Evolutionary conservation across 352 stramenopile species (phyloP).

Genomic region (Globisporangium megalacanthum): DNA sequence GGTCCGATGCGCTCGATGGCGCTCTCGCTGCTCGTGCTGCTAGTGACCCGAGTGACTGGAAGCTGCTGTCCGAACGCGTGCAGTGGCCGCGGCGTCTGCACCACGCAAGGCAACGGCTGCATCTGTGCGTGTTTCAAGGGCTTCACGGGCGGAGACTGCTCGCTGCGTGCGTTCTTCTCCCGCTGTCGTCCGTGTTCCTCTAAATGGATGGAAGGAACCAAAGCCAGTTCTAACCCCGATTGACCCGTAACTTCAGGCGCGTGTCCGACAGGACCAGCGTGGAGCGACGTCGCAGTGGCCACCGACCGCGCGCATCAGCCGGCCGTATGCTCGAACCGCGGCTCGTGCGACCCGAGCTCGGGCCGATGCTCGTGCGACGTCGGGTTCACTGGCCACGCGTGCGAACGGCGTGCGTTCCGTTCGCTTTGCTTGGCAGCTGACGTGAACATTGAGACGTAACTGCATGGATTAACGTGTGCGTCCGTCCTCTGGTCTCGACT

Average conservation of each 20-base stretch:
- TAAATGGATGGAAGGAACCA: too few relatives aligned
- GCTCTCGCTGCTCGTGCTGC: slow-evolving; percentile 7
- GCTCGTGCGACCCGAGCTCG: slow-evolving; percentile 50
- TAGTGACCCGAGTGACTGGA: slow-evolving; percentile 1
- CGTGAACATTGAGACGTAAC: neutral
- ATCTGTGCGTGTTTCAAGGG: slow-evolving; percentile 80
- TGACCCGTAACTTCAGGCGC: slow-evolving; percentile 18
- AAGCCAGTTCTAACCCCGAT: too few relatives aligned
- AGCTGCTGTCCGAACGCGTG: slow-evolving; percentile 61
- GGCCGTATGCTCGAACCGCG: slow-evolving; percentile 57
- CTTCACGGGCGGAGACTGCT: slow-evolving; percentile 90
- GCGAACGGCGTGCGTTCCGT: slow-evolving; percentile 56
- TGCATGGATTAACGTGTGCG: neutral
- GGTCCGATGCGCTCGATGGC: neutral
- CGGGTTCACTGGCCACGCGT: slow-evolving; percentile 70
- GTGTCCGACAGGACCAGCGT: slow-evolving; percentile 49
- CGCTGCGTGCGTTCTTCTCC: slow-evolving; percentile 27
- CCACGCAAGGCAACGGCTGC: slow-evolving; percentile 55
- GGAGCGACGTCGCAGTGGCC: slow-evolving; percentile 49
- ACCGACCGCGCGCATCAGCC: slow-evolving; percentile 52
- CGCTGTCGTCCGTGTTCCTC: neutral
- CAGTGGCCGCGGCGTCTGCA: slow-evolving; percentile 60
- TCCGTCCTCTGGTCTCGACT: neutral
- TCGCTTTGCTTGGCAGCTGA: neutral
- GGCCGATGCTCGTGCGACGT: slow-evolving; percentile 74